Percentiles rank a stretch among this genome's conserved stretches.
phyloP scores from a whole-genome alignment of 2,329 filamentous ascomycete species.

The Beauveria caledonica region DNA sequence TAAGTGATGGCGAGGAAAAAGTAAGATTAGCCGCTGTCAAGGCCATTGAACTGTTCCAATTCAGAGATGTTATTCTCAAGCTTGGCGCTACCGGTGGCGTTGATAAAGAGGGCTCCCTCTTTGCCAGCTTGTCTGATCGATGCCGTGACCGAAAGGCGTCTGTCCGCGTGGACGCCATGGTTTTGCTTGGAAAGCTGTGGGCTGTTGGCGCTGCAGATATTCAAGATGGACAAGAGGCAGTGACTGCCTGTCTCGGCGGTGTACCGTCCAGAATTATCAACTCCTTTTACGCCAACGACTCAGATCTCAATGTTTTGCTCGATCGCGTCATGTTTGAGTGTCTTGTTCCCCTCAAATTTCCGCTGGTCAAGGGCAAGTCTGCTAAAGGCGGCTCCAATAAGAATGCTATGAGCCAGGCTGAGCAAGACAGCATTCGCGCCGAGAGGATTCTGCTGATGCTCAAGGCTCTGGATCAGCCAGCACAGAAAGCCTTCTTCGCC shows the following conservation, averaged over 20 bases:
- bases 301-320: constrained; percentile 74
- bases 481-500: constrained; percentile 82
- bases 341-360: constrained; percentile 82
- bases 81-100: constrained; percentile 70
- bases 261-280: constrained; percentile 83
- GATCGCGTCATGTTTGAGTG: constrained; percentile 81
- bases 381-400: constrained; percentile 51
- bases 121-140: constrained; percentile 76
- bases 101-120: constrained; percentile 65
- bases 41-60: constrained; percentile 71
- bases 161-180: constrained; percentile 82
- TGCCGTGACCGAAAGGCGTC: constrained; percentile 76
- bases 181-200: constrained; percentile 78
- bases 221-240: constrained; percentile 68
- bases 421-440: constrained; percentile 69
- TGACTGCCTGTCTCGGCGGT: constrained; percentile 65
- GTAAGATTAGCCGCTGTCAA: constrained; percentile 86
- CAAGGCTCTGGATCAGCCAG: constrained; percentile 65
- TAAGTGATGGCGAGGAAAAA: constrained; percentile 83
- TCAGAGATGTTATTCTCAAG: constrained; percentile 73
- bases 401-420: constrained; percentile 39
- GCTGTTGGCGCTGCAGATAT: constrained; percentile 87
- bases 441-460: constrained; percentile 79
- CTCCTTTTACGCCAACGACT: constrained; percentile 82
- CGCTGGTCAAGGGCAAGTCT: constrained; percentile 52